Base-by-base conservation (phyloP, 1,139 yeast species). In the Yamadazyma pseudoaaseri region DNA sequence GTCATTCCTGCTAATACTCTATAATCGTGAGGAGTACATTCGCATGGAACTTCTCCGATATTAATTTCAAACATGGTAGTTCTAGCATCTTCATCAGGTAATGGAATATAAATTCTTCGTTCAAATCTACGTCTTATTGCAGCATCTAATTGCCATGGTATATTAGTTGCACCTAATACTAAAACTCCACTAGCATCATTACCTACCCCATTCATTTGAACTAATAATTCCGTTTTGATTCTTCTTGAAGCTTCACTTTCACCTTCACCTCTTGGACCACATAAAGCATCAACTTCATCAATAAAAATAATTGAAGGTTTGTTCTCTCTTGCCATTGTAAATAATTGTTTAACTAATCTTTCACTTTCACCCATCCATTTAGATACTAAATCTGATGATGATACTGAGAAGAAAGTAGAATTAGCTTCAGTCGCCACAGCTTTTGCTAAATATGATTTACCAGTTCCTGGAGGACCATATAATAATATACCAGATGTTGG, bases 351-450 rank as follows among this genome's bases (percentile, higher is more conserved):
- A 20, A 92, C 98, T 41, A 92, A 76, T 62, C 97, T 79, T 61
- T 92, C 97, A 18, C 92, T 81, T 57, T 92, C 98, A 48, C 99
- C 99, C 97, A 92, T 90, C 97, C 97, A 92, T 59, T 92, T 94
- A 44, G 95, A 83, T 4, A 94, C 97, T 51, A 92, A 73, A 58
- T 92, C 97, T 8, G 96, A 85, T 0, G 97, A 87, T 12, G 96
- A 85, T 3, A 92, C 96, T 4, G 96, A 86, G 60, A 92, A 94
- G 51, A 92, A 92, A 0, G 98, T 92, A 0, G 96, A 86, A 54
- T 90, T 89, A 34, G 98, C 96, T 55, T 92, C 99, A 1, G 98
- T 92, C 17, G 99, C 99, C 4, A 92, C 97, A 0, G 98, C 98
- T 54, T 92, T 92, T 11, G 98, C 98, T 39, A 94, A 67, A 57